Conservation (phyloP, 306 rosid species). For the Geum urbanum region DNA sequence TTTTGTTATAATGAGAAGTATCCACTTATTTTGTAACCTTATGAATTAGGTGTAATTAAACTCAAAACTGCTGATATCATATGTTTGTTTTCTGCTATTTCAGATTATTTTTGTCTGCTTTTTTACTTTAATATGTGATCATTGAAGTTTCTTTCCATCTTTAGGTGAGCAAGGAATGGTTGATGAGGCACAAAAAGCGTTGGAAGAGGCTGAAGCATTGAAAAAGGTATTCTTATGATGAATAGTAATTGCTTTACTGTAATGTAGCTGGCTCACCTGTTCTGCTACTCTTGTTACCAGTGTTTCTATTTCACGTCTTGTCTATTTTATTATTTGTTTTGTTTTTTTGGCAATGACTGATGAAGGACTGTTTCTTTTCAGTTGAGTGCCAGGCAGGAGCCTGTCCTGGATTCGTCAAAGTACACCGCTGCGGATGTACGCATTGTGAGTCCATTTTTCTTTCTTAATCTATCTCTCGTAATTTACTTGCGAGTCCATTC, state of each 20-base stretch:
- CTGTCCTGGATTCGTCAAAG: conserved; percentile 75
- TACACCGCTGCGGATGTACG: conserved; percentile 97
- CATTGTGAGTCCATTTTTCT: conserved; percentile 62
- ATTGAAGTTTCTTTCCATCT: conserved; percentile 25
- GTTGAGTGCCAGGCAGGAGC: conserved; percentile 94
- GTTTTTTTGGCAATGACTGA: background rate
- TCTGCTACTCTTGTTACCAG: background rate
- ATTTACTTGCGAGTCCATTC: conserved; percentile 1
- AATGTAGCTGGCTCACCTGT: background rate
- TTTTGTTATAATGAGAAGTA: no score
- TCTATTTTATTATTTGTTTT: background rate
- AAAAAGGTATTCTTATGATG: conserved; percentile 57
- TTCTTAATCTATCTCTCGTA: background rate
- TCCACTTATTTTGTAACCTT: background rate
- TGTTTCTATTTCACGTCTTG: background rate
- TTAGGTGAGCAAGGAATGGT: conserved; percentile 98
- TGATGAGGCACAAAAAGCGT: conserved; percentile 97
- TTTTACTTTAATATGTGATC: background rate
- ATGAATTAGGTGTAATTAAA: background rate
- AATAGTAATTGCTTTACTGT: conserved; percentile 7
- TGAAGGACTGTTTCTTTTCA: conserved; percentile 24
- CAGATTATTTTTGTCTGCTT: background rate
- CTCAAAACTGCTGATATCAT: background rate
- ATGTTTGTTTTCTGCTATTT: background rate
- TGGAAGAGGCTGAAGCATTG: conserved; percentile 99